Evolutionary conservation across 2,329 filamentous ascomycete genomes (phyloP), one percentile per base, ranked within the genome.

Genomic region (Trichothecium roseum): DNA sequence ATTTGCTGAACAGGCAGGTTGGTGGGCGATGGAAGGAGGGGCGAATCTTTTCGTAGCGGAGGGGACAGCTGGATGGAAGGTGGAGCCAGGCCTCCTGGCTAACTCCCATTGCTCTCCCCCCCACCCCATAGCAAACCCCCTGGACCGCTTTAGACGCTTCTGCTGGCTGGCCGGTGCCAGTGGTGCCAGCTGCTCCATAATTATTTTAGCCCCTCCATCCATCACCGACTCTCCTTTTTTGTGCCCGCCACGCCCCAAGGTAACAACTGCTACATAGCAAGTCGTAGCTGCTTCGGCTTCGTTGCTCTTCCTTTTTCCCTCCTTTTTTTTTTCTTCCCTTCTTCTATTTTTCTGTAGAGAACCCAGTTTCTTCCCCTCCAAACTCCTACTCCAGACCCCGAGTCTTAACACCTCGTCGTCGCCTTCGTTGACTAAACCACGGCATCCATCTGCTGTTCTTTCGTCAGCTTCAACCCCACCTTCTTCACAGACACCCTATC

Each of bases 191-290:
- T 46, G 47, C 45, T 49, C 50, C 49, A 51, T 48, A 53, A 56
- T 57, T 58, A 58, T 55, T 55, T 55, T 51, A 54, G 55, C 57
- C 58, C 57, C 58, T 59, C 55, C 36, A 41, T 41, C 33, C 24
- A 31, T n/a, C 29, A 35, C 39, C 34, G 34, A 33, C 34, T 40
- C 34, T 37, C 35, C 38, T 34, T 37, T 33, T 55, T 55, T 28
- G 17, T 26, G 32, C 41, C 47, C 42, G 42, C 42, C 42, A 48
- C 44, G 45, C 42, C 42, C 36, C 39, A 41, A 44, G 40, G 46
- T 39, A 41, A 37, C 39, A 35, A 7, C 33, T 33, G 17, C n/a
- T 20, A 8, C 20, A 24, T 24, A 24, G 20, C 20, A 24, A 24
- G 6, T 24, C 20, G 20, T 24, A 24, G 20, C 20, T 24, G 20